Base-by-base conservation (phyloP, 2,329 filamentous ascomycete species). In the Aquanectria penicillioides region DNA sequence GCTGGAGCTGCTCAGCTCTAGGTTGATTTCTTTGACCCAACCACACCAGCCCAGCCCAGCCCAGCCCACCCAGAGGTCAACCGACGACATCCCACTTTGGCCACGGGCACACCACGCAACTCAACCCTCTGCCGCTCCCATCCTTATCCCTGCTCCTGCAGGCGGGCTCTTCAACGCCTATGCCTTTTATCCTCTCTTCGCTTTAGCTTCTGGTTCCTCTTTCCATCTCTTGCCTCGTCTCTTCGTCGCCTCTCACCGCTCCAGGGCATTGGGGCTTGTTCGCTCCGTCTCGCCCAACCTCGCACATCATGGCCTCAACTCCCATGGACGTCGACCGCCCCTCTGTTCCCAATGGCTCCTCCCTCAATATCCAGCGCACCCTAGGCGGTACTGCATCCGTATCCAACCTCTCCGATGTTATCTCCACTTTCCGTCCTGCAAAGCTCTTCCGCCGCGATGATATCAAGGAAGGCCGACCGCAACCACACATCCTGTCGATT, bases 401-500 rank as follows among this genome's bases (percentile, higher is more conserved):
- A 6, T 87, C 89, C 11, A 91, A 91, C 72, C 84, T 97, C 52
- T 84, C 86, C 69, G 92, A 97, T 70, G 83, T 95, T 66, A 89
- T 97, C 67, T 82, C 86, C 31, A 88, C 84, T 52, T 97, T 92
- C 73, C 85, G 92, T 47, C 92, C 94, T 7, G 89, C 89, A 41
- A 93, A 93, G 83, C 92, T 94, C 78, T 88, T 90, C 65, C 81
- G 80, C 43, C 81, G 84, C 58, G 81, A 86, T 26, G 82, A 85
- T 61, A 65, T 80, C 33, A 84, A 83, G 65, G 82, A 83, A 37
- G 76, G 76, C 57, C 77, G 79, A 57, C 75, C 81, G 9, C 54
- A 41, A 29, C n/a, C 43, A n/a, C 15, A 34, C 11, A 38, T 47
- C 18, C 41, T 50, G 7, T 36, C 28, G 12, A 86, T 99, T 69